Base-by-base conservation (phyloP, 352 stramenopile species). In the Pythium oligandrum region DNA sequence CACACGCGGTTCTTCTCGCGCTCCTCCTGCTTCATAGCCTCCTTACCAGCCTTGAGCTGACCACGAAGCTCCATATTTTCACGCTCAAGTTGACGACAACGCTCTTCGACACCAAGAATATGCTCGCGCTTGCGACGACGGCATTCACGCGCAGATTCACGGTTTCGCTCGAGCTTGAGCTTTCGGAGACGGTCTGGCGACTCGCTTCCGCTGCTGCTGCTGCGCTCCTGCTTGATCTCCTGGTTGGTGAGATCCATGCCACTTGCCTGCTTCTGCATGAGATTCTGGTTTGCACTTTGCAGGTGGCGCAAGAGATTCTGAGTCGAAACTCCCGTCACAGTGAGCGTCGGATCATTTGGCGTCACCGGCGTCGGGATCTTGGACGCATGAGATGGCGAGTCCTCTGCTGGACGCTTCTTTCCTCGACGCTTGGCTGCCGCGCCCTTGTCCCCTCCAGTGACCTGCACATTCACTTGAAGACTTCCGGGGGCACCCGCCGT, bases 61-160 rank as follows among this genome's bases (percentile, higher is more conserved):
- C 92, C 86, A n/a, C 94, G 75, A 3, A 93, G 77, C 63, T 97
- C 83, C 71, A 95, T 97, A 48, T 97, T 86, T 59, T 96, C 89
- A n/a, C 82, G 71, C 70, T 94, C 84, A n/a, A 94, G 63, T 54
- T 87, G 75, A 37, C 79, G 78, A 61, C 78, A 89, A 10, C 81
- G 82, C 59, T 91, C 82, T 57, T 94, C 82, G 2, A 91, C 76
- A 12, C 75, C 74, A 7, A 88, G 48, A 26, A 94, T 91, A 62
- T 94, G 84, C 55, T 94, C 79, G 42, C 78, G 72, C 68, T 97
- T 97, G 51, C 88, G 83, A 34, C 88, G 70, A 47, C 91, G 75
- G 55, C 88, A 97, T 75, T 98, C 89, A 31, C 91, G 76, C 30
- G 88, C 91, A 31, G 79, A 95, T 58, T 96, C 76, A 31, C 88